phyloP scores from a whole-genome alignment of 2,329 filamentous ascomycete genomes.

The Neopestalotiopsis rosae region DNA sequence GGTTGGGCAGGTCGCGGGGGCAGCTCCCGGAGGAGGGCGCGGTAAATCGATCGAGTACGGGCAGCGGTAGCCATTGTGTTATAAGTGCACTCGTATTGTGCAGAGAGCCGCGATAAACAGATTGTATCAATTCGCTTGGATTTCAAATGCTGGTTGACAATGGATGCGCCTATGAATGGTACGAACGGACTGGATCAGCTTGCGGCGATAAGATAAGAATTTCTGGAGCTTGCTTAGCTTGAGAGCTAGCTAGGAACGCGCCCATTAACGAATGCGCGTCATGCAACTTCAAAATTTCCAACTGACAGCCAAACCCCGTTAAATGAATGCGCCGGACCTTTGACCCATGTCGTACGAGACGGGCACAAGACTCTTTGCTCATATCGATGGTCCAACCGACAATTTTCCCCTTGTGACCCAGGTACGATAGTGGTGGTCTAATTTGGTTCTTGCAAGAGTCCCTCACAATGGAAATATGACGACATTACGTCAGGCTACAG shows the following conservation, averaged over 20 bases:
- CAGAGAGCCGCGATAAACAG: neutral
- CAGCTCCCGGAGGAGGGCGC: slow-evolving; percentile 86
- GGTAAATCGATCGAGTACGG: slow-evolving; percentile 79
- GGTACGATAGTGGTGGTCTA: neutral
- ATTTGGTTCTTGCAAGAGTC: neutral
- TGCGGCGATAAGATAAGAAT: slow-evolving; percentile 14
- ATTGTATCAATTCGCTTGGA: neutral
- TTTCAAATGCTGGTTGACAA: neutral
- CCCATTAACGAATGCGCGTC: neutral
- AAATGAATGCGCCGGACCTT: slow-evolving; percentile 9
- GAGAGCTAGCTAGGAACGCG: neutral
- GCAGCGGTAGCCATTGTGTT: slow-evolving; percentile 46
- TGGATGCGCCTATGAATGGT: neutral
- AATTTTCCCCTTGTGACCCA: neutral
- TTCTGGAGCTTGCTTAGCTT: neutral
- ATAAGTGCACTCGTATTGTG: neutral
- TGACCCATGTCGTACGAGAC: neutral
- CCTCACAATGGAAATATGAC: slow-evolving; percentile 18
- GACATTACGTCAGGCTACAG: slow-evolving; percentile 27
- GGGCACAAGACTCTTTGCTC: neutral
- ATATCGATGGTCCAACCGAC: neutral
- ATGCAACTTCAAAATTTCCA: slow-evolving; percentile 8
- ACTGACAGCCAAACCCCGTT: neutral
- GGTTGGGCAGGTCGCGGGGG: slow-evolving; percentile 66
- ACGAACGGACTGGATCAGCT: neutral